These are phyloP conservation scores for Vigna nakashimae DNA, from an alignment of 306 rosid species.

Conservation along the genomic window DNA sequence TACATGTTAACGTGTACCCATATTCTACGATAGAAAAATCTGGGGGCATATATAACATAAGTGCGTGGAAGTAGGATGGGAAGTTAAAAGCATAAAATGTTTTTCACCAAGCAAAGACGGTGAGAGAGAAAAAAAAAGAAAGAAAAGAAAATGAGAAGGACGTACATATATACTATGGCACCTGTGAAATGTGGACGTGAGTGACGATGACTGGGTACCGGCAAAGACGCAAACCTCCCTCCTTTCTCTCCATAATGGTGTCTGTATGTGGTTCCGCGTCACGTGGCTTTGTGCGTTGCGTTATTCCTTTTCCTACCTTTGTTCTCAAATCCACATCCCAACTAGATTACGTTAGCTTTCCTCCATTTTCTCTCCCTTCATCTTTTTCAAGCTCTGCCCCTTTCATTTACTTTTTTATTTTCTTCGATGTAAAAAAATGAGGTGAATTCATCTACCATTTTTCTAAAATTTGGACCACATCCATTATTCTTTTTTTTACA, in stretches of 20 bases:
- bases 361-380: constrained; percentile 40
- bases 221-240: constrained; percentile 40
- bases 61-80: constrained; percentile 8
- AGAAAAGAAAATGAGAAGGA: constrained; percentile 3
- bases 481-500: background rate
- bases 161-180: constrained; percentile 36
- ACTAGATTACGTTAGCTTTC: constrained; percentile 33
- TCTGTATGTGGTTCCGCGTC: constrained; percentile 54
- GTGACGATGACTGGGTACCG: constrained; percentile 51
- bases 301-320: constrained; percentile 46
- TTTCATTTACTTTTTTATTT: background rate
- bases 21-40: too few species aligned
- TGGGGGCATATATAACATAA: background rate
- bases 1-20: too few species aligned
- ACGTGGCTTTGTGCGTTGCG: constrained; percentile 63
- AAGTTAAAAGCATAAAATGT: background rate
- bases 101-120: constrained; percentile 23
- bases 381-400: background rate
- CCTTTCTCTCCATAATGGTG: constrained; percentile 38
- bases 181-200: constrained; percentile 55
- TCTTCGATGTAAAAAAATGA: background rate
- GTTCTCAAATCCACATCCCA: constrained; percentile 48
- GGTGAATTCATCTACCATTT: constrained; percentile 1
- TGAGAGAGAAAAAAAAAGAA: constrained; percentile 36
- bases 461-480: background rate